These are phyloP conservation scores for Penicillium mononematosum DNA, from an alignment of 495 filamentous ascomycete species.

Conservation along the genomic window DNA sequence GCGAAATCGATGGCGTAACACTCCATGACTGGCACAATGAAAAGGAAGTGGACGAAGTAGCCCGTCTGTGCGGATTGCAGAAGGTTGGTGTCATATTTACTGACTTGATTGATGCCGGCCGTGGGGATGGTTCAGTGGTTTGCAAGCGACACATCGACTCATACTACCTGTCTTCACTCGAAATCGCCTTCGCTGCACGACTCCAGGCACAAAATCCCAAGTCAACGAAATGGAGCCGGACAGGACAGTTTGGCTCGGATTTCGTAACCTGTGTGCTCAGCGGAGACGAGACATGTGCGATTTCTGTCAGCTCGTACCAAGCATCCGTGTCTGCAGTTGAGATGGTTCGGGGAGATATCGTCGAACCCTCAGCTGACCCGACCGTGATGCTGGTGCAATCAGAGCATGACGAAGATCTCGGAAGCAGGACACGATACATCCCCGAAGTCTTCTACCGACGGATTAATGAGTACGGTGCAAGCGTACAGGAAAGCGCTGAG, in stretches of 20 bases:
- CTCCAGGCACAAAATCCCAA: constrained; percentile 87
- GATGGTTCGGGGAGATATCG: constrained; percentile 93
- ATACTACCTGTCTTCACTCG: constrained; percentile 88
- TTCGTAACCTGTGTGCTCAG: constrained; percentile 96
- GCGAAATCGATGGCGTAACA: constrained; percentile 88
- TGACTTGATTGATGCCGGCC: constrained; percentile 81
- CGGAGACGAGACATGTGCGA: constrained; percentile 85
- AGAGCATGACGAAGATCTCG: constrained; percentile 74
- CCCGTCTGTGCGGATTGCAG: constrained; percentile 79
- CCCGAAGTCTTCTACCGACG: constrained; percentile 95
- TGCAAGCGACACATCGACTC: constrained; percentile 98
- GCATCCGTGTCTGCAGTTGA: constrained; percentile 92
- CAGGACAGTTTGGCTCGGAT: constrained; percentile 89
- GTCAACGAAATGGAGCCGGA: constrained; percentile 94
- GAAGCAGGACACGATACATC: constrained; percentile 81
- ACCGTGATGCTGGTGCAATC: constrained; percentile 90
- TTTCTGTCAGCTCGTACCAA: constrained; percentile 88
- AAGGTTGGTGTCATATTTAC: constrained; percentile 96
- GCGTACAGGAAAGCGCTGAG: constrained; percentile 95
- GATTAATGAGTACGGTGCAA: constrained; percentile 95
- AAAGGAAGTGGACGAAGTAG: constrained; percentile 75
- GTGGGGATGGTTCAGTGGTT: constrained; percentile 75
- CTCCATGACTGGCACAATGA: constrained; percentile 87
- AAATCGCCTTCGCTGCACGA: constrained; percentile 84
- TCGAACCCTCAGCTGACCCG: constrained; percentile 93